Evolutionary conservation across 768 basidiomycete species (phyloP).

Genomic region (Suillus clintonianus): DNA sequence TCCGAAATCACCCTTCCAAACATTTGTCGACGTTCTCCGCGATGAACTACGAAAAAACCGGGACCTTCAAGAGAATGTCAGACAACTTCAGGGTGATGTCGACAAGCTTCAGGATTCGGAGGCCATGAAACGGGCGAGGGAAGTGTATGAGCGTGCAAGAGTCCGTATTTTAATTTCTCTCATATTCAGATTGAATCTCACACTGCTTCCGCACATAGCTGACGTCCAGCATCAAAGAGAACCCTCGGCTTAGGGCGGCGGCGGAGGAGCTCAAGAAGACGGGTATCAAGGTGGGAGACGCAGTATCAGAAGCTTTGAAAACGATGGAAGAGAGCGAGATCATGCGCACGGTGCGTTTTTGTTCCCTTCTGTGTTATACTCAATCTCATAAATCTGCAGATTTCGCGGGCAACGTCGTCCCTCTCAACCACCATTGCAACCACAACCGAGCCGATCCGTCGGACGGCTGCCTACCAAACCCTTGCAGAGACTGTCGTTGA

Average conservation of each 20-base stretch:
- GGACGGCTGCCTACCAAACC: constrained; percentile 92
- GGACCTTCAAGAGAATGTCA: constrained; percentile 94
- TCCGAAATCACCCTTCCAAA: constrained; percentile 92
- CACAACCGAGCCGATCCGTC: constrained; percentile 95
- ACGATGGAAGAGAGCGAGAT: constrained; percentile 95
- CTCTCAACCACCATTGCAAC: constrained; percentile 84
- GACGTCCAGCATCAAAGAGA: constrained; percentile 93
- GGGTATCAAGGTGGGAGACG: constrained; percentile 92
- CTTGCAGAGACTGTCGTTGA: constrained; percentile 88
- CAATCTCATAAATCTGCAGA: constrained; percentile 42
- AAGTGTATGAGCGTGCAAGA: constrained; percentile 91
- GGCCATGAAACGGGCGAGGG: constrained; percentile 89
- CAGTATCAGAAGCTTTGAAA: constrained; percentile 88
- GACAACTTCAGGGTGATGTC: constrained; percentile 96
- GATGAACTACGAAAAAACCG: constrained; percentile 94
- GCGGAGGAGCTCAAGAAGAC: constrained; percentile 90
- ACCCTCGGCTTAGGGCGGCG: constrained; percentile 87
- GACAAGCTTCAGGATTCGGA: constrained; percentile 97
- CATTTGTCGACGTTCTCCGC: constrained; percentile 91
- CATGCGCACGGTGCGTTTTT: constrained; percentile 73
- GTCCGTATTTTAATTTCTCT: constrained; percentile 48
- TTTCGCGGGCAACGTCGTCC: constrained; percentile 82
- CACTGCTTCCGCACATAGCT: constrained; percentile 50
- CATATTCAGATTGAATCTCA: constrained; percentile 4
- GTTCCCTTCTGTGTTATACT: not conserved